These are phyloP conservation scores for Diaporthe sp. DNA, from an alignment of 2,329 filamentous ascomycete genomes.

Conservation along the genomic window DNA sequence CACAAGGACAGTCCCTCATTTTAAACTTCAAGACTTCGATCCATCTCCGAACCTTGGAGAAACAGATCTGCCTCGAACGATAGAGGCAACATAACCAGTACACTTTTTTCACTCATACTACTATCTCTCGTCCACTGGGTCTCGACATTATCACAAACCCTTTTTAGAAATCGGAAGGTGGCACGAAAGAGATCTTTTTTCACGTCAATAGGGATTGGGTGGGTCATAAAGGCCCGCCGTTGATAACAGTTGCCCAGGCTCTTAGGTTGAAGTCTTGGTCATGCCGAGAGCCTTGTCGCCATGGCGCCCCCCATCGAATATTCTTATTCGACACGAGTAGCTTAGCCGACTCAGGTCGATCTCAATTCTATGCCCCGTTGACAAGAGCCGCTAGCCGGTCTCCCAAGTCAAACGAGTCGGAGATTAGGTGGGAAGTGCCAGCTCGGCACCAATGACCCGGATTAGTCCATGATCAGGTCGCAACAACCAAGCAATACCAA, in stretches of 20 bases:
- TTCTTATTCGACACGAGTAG: not conserved
- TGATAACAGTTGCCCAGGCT: constrained; percentile 11
- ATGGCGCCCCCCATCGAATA: constrained; percentile 11
- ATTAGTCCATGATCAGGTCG: not conserved
- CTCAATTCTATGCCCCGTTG: not conserved
- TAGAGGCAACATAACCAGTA: not conserved
- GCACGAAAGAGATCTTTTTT: not conserved
- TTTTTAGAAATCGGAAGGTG: not conserved
- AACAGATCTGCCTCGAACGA: not conserved
- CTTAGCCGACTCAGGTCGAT: not conserved
- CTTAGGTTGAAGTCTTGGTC: constrained; percentile 14
- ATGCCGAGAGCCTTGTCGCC: constrained; percentile 33
- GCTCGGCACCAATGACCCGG: not conserved
- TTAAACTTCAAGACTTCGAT: too few species aligned
- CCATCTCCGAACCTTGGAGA: too few species aligned
- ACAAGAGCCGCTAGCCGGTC: constrained; percentile 1
- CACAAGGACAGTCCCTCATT: too few species aligned
- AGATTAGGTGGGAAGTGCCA: constrained; percentile 15
- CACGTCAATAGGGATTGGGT: not conserved
- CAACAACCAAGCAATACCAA: constrained; percentile 25
- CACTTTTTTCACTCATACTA: not conserved
- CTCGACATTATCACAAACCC: not conserved
- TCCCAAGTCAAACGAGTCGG: constrained; percentile 28
- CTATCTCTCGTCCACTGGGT: not conserved
- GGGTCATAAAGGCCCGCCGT: too few species aligned